Conservation (phyloP, 805 yeast species). For the Saccharomyces paradoxus region DNA sequence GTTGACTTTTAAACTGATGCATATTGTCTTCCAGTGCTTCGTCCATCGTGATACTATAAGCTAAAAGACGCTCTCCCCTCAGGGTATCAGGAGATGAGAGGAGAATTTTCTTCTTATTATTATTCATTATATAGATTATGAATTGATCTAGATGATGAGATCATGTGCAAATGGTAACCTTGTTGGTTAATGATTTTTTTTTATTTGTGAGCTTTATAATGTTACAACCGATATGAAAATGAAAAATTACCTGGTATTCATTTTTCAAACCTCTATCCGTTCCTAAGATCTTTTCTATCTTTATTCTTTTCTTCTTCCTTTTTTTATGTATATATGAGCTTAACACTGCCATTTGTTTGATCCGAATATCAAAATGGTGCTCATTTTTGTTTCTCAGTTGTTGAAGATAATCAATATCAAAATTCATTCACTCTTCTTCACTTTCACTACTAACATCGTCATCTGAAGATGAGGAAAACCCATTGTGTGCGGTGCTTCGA, state of each 20-base stretch:
- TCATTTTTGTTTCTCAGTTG: no score
- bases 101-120: neutral
- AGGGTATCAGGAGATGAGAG: neutral
- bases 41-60: neutral
- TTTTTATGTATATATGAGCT: neutral
- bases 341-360: neutral
- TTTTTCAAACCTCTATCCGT: neutral
- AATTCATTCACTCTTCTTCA: constrained; percentile 52
- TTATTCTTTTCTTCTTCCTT: neutral
- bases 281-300: neutral
- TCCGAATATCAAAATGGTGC: neutral
- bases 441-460: constrained; percentile 59
- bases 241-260: constrained; percentile 1
- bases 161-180: neutral
- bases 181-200: neutral
- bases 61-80: no score
- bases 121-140: neutral
- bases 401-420: neutral
- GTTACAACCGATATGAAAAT: neutral
- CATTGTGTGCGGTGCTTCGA: constrained; percentile 6
- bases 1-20: constrained; percentile 2
- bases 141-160: neutral
- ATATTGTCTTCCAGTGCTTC: neutral
- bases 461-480: constrained; percentile 24
- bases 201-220: constrained; percentile 1